Evolutionary conservation across 2,329 filamentous ascomycete genomes (phyloP), one percentile per base, ranked within the genome.

Genomic region (Aspergillus sp.): DNA sequence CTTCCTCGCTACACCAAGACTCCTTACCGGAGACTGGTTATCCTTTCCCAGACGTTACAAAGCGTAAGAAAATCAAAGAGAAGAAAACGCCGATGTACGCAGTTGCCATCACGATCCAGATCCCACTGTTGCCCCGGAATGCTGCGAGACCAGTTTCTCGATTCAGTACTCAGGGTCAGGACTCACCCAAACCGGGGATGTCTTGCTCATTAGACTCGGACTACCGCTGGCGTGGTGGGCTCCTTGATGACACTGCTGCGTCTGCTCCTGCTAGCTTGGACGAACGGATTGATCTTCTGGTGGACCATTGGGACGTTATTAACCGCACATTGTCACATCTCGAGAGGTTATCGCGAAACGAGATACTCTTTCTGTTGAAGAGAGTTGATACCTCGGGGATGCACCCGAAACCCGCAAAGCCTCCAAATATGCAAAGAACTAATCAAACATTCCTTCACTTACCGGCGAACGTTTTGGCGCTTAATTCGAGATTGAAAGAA

Each of bases 271-370:
- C 80, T 11, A 80, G 77, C 12, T 66, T 80, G 47, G 81, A 85
- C 64, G 80, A 83, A 55, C 77, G 81, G 11, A 79, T 85, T 12
- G 82, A 84, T 62, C 70, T 82, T 8, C 72, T 85, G 26, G 81
- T 83, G 24, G 80, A 84, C 56, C 81, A 84, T 59, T 85, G 82
- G 83, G 82, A 85, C 66, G 78, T 85, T 60, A 83, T 85, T 57
- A 80, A 81, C 50, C 77, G 83, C 20, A 82, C 81, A 2, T 69
- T 85, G 22, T 81, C 80, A 2, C 80, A 78, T 53, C 71, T 85
- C 12, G 81, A 85, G 63, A 76, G 76, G 53, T 68, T 81, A 13
- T 81, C 81, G 4, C 77, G 80, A 48, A 78, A 78, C 51, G 80
- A 82, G 57, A 82, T 85, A 42, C 67, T 81, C 26, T 75, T 74